Evolutionary conservation across 2,329 filamentous ascomycete species (phyloP).

Genomic region (Venturia carpophila): DNA sequence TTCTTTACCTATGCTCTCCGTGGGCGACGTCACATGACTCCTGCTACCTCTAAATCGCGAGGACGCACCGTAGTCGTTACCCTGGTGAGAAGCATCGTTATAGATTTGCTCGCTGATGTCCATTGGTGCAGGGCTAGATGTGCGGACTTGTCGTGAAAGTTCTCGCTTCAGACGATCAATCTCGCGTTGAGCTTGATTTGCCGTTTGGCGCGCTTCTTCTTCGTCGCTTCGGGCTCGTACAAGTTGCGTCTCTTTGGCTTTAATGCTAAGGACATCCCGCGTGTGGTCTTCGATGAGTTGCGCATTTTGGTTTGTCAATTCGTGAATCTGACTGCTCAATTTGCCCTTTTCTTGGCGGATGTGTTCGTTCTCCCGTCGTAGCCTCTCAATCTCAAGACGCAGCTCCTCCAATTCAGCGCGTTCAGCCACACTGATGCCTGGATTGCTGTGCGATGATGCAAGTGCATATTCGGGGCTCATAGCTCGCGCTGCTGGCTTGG

Average conservation of each 20-base stretch:
- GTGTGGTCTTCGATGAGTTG: slow-evolving; percentile 96
- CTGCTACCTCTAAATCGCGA: slow-evolving; percentile 37
- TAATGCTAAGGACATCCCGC: slow-evolving; percentile 88
- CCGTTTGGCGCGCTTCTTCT: slow-evolving; percentile 78
- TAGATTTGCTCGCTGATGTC: slow-evolving; percentile 33
- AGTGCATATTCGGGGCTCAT: slow-evolving; percentile 50
- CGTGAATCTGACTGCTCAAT: slow-evolving; percentile 78
- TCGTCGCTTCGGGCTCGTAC: slow-evolving; percentile 85
- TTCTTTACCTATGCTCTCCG: slow-evolving; percentile 42
- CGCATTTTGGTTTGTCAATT: slow-evolving; percentile 94
- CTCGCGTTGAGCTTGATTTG: slow-evolving; percentile 76
- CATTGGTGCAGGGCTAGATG: slow-evolving; percentile 48
- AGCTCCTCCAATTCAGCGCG: slow-evolving; percentile 88
- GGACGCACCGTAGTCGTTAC: slow-evolving; percentile 29
- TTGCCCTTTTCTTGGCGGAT: slow-evolving; percentile 73
- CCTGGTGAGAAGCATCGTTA: slow-evolving; percentile 37
- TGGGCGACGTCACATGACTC: slow-evolving; percentile 41
- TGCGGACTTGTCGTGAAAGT: slow-evolving; percentile 47
- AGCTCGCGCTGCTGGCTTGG: slow-evolving; percentile 55
- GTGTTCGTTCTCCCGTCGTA: slow-evolving; percentile 69
- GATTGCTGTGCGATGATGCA: slow-evolving; percentile 40
- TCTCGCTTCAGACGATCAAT: slow-evolving; percentile 91
- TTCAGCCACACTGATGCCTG: slow-evolving; percentile 69
- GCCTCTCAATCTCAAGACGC: slow-evolving; percentile 70
- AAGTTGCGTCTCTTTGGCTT: slow-evolving; percentile 95